These are phyloP conservation scores for Suillus tomentosus DNA, from an alignment of 768 basidiomycete species.

Conservation along the genomic window DNA sequence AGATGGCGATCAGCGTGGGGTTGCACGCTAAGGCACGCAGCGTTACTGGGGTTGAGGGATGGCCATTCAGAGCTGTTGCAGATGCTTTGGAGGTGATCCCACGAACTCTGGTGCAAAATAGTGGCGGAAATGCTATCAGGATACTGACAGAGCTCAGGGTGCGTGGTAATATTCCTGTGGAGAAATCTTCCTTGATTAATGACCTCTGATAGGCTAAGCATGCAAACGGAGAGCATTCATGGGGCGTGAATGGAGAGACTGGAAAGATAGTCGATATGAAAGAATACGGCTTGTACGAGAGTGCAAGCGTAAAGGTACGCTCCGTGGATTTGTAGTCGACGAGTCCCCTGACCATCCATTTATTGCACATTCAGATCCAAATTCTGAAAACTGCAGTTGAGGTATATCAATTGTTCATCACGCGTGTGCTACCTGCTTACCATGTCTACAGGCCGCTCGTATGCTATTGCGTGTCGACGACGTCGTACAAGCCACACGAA, in stretches of 20 bases:
- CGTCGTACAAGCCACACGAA: slow-evolving; percentile 86
- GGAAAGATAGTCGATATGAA: slow-evolving; percentile 98
- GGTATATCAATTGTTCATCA: slow-evolving; percentile 40
- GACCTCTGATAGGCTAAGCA: slow-evolving; percentile 77
- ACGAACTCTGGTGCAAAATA: slow-evolving; percentile 91
- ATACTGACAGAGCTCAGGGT: slow-evolving; percentile 92
- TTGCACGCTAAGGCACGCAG: slow-evolving; percentile 77
- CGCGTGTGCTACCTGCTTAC: not conserved
- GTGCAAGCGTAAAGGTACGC: slow-evolving; percentile 88
- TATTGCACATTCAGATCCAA: slow-evolving; percentile 63
- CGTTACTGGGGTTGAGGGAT: slow-evolving; percentile 86
- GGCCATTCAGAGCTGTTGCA: slow-evolving; percentile 89
- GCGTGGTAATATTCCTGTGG: slow-evolving; percentile 28
- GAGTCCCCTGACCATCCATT: not conserved
- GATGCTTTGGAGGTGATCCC: slow-evolving; percentile 99
- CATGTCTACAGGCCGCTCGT: slow-evolving; percentile 65
- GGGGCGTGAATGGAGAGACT: slow-evolving; percentile 95
- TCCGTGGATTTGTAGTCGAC: not conserved
- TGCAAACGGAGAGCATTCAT: slow-evolving; percentile 85
- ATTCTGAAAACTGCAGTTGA: slow-evolving; percentile 97
- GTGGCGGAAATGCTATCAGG: slow-evolving; percentile 92
- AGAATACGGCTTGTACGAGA: slow-evolving; percentile 89
- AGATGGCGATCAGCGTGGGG: slow-evolving; percentile 95
- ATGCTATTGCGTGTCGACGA: slow-evolving; percentile 93
- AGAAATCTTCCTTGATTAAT: not conserved